Conservation (phyloP, 305 asterid species). For the Ajuga reptans region DNA sequence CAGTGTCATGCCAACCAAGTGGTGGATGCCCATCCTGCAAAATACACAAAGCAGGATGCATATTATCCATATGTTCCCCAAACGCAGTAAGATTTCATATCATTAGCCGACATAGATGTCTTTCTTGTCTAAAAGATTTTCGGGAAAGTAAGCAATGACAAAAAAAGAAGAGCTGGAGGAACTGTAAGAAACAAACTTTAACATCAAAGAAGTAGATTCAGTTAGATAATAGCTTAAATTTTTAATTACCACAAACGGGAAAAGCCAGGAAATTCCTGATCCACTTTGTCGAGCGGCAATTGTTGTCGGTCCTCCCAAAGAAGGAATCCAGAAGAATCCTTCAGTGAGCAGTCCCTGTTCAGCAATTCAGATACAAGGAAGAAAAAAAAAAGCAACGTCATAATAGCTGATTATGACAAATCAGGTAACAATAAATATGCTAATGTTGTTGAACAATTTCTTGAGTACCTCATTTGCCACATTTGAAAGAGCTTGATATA, state of each 20-base stretch:
- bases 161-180: neutral
- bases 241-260: slow-evolving; percentile 84
- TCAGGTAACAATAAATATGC: slow-evolving; percentile 12
- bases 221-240: neutral
- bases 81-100: slow-evolving; percentile 5
- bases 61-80: slow-evolving; percentile 1
- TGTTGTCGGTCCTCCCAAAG: slow-evolving; percentile 98
- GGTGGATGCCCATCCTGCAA: slow-evolving; percentile 99
- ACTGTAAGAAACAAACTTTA: slow-evolving; percentile 7
- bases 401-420: neutral
- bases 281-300: slow-evolving; percentile 99
- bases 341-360: slow-evolving; percentile 88
- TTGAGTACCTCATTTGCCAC: slow-evolving; percentile 93
- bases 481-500: slow-evolving; percentile 97
- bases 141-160: slow-evolving; percentile 5
- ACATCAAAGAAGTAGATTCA: slow-evolving; percentile 11
- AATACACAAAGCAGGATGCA: slow-evolving; percentile 18
- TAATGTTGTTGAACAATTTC: slow-evolving; percentile 19
- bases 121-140: neutral
- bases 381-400: neutral
- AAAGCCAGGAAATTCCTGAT: slow-evolving; percentile 89
- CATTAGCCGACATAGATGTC: slow-evolving; percentile 15
- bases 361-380: neutral
- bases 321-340: slow-evolving; percentile 99
- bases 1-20: slow-evolving; percentile 92